Conservation (phyloP, 768 basidiomycete genomes). For the Tricholoma sp. region DNA sequence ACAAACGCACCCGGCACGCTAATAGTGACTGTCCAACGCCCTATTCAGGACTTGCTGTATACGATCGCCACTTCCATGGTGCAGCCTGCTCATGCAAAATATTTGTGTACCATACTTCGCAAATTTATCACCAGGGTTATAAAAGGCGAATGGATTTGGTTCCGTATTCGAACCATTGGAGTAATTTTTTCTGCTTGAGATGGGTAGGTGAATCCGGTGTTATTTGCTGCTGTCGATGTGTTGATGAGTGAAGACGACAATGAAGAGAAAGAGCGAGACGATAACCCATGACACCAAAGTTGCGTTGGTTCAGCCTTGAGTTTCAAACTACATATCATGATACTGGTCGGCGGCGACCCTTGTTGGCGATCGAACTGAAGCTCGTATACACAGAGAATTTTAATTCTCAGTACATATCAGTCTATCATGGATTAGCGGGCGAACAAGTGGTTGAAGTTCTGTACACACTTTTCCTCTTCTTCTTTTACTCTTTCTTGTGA, state of each 20-base stretch:
- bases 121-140: conserved; percentile 77
- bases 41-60: conserved; percentile 79
- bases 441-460: too few species aligned
- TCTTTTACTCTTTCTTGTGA: too few species aligned
- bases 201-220: conserved; percentile 37
- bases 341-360: too few species aligned
- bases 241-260: conserved; percentile 52
- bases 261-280: conserved; percentile 44
- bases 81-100: conserved; percentile 68
- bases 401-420: too few species aligned
- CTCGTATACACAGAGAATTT: too few species aligned
- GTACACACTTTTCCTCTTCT: too few species aligned
- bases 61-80: conserved; percentile 76
- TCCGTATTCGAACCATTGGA: conserved; percentile 56
- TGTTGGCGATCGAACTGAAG: too few species aligned
- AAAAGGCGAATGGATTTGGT: conserved; percentile 83
- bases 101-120: conserved; percentile 70
- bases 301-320: conserved; percentile 52
- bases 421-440: too few species aligned
- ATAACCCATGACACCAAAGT: conserved; percentile 64
- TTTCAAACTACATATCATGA: too few species aligned
- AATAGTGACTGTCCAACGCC: conserved; percentile 83
- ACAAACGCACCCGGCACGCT: conserved; percentile 69
- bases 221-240: conserved; percentile 19
- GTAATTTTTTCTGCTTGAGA: conserved; percentile 75